These are phyloP conservation scores for Balansia obtecta DNA, from an alignment of 2,329 filamentous ascomycete species.

Conservation along the genomic window DNA sequence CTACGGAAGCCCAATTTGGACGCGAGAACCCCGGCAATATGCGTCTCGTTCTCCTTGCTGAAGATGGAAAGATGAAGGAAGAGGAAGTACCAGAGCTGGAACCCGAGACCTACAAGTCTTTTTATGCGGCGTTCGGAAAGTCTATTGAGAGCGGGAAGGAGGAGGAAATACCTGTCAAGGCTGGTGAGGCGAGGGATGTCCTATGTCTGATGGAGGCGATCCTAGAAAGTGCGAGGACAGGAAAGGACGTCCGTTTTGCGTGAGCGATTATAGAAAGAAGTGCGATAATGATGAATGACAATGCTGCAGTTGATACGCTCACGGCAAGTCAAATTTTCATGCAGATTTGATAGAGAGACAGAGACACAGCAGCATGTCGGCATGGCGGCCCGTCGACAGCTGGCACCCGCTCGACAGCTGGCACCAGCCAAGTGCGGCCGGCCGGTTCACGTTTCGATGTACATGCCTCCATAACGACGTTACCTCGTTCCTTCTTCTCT, in stretches of 20 bases:
- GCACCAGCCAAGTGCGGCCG: no score
- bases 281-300: no score
- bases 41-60: conserved; percentile 41
- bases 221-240: conserved; percentile 35
- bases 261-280: no score
- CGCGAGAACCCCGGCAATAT: conserved; percentile 49
- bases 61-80: conserved; percentile 36
- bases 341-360: no score
- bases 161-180: conserved; percentile 39
- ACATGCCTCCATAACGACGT: background rate
- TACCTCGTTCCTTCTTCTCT: background rate
- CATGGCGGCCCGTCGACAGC: no score
- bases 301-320: no score
- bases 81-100: conserved; percentile 44
- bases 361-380: no score
- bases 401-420: no score
- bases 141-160: conserved; percentile 35
- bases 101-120: conserved; percentile 54
- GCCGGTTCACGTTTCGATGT: no score
- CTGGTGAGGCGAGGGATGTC: conserved; percentile 39
- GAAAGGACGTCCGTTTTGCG: conserved; percentile 28
- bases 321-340: no score
- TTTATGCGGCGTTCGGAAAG: conserved; percentile 45
- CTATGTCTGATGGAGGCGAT: conserved; percentile 40
- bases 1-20: conserved; percentile 51